These are phyloP conservation scores for Bipolaris bicolor DNA, from an alignment of 2,329 filamentous ascomycete species.

Conservation along the genomic window DNA sequence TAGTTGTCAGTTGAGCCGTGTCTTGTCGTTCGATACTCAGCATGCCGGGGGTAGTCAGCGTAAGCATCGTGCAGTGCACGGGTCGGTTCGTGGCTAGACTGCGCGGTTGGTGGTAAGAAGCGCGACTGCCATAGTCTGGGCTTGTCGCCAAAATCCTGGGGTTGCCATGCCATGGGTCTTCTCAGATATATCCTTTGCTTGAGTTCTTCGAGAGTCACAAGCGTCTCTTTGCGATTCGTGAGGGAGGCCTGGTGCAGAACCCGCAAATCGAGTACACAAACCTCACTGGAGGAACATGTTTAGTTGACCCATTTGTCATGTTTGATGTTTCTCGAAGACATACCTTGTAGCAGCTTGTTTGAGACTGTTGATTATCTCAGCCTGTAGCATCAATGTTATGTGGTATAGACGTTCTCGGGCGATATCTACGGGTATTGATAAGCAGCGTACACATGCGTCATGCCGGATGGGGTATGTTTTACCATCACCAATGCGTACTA, in stretches of 20 bases:
- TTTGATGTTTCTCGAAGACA: conserved; percentile 19
- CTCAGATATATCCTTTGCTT: conserved; percentile 46
- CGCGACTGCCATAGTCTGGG: conserved; percentile 11
- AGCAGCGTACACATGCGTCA: conserved; percentile 8
- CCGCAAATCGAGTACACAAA: conserved; percentile 42
- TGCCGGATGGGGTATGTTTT: conserved; percentile 25
- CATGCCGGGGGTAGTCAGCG: conserved; percentile 24
- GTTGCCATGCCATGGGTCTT: conserved; percentile 28
- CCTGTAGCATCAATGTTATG: conserved; percentile 50
- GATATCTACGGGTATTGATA: conserved; percentile 31
- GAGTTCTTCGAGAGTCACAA: conserved; percentile 45
- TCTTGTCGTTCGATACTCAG: conserved; percentile 21
- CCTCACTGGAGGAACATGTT: background rate
- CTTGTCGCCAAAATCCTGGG: conserved; percentile 12
- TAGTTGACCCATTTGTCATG: background rate
- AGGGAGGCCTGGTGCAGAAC: conserved; percentile 48
- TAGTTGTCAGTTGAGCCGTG: conserved; percentile 34
- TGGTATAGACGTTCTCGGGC: conserved; percentile 48
- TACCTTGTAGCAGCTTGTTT: conserved; percentile 46
- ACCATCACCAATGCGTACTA: conserved; percentile 50
- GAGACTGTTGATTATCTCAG: conserved; percentile 49
- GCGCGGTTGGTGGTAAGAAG: conserved; percentile 26
- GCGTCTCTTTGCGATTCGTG: conserved; percentile 42
- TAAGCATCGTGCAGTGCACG: conserved; percentile 22
- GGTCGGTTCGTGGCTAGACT: conserved; percentile 7